Base-by-base conservation (phyloP, 129 eudicot species). In the Rutidosis leptorrhynchoides region DNA sequence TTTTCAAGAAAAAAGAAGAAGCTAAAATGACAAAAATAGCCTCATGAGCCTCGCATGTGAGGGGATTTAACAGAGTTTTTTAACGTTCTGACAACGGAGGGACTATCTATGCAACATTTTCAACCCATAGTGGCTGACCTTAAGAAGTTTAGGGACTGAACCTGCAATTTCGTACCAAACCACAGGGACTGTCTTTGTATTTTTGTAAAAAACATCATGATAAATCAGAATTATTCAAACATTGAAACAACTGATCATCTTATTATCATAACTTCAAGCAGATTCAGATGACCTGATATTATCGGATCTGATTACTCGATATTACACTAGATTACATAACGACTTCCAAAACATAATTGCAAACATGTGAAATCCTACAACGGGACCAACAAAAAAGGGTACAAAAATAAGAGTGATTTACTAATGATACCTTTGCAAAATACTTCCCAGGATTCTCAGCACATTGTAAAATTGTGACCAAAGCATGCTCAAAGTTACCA, bases 401-500 rank as follows among this genome's bases (percentile, higher is more conserved):
- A 49, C 0, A 35, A 46, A 46, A 0, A 9, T 5, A 11, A 11
- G 6, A 54, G 16, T 10, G 17, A 63, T 40, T 7, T 10, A 48
- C 7, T 8, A 45, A 17, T n/a, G 14, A 68, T 81, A 92, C 98
- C 98, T 88, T 88, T 19, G 96, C 96, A 28, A 83, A 88, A 77
- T 81, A 92, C 67, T 56, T 73, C 37, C 70, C 98, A 27, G 95
- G 95, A 74, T 92, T 92, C 67, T 83, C 89, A 43, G 96, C 96
- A 78, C 91, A 80, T 51, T 64, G 81, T 65, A 92, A 55, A 69
- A 88, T 78, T 30, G 96, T 77, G 75, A 88, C 65, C 32, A 92
- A 94, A 58, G 74, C 95, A 54, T 58, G 79, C 83, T 72, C 89
- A 70, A 83, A 88, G 74, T 77, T 14, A 28, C 98, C 98, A 0